Base-by-base conservation (phyloP, 2,329 filamentous ascomycete species). In the Fusarium sp. region DNA sequence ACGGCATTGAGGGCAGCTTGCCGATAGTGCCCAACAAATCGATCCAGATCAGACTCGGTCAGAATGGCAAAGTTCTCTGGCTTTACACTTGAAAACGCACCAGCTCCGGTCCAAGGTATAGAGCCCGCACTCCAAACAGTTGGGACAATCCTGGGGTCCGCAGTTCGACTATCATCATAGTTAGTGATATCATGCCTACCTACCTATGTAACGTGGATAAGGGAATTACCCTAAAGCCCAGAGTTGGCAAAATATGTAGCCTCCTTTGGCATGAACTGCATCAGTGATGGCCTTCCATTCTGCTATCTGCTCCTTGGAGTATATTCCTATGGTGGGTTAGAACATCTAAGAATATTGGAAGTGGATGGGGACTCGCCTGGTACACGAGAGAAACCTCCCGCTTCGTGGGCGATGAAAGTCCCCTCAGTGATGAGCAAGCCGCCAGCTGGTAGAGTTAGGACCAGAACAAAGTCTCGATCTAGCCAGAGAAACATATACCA, bases 41-140 rank as follows among this genome's bases (percentile, higher is more conserved):
- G 73, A 45, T 86, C 78, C 48, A 93, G 92, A 33, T 92, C 88
- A 1, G 82, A 75, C 19, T 82, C 77, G 0, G 83, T 87, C 83
- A 93, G 84, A 9, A 47, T n/a, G 79, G 84, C 59, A 81, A 69
- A 49, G 9, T 66, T 62, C n/a, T 55, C 53, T 9, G 42, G 49
- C 13, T 42, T 63, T 10, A 61, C 51, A 21, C 33, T 51, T 21
- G 58, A 59, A 10, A 42, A 43, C 8, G 49, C 43, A 2, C 45
- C 66, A 6, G 50, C 47, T 0, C 23, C 32, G 9, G 55, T 23
- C 8, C 64, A 54, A 5, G 59, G 53, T 13, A 48, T 63, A 11
- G 66, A 66, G 2, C 66, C 64, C 1, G 64, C 50, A 9, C 66
- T 60, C 61, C 61, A 69, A 1, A 69, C 56, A 17, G 43, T 31